Evolutionary conservation across 1,139 yeast genomes (phyloP).

Genomic region (Saccharomyces hybrid): DNA sequence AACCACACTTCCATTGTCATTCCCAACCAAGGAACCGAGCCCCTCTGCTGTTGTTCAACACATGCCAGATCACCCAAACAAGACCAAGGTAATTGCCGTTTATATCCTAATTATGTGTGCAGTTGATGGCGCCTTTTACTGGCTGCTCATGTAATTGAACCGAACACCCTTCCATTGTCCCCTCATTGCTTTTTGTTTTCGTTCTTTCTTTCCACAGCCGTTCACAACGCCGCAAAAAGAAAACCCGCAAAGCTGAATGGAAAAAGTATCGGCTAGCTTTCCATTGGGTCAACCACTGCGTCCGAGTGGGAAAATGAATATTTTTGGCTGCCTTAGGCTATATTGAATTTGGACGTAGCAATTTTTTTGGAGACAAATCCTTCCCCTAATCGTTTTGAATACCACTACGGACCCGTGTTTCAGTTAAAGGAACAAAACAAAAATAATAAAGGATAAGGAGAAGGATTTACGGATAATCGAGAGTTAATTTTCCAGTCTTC

Average conservation of each 20-base stretch:
- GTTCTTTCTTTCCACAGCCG: not conserved
- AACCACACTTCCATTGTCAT: not conserved
- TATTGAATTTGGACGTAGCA: not conserved
- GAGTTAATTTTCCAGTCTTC: not conserved
- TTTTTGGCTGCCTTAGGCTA: not conserved
- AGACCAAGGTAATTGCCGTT: conserved; percentile 9
- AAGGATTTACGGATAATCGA: not conserved
- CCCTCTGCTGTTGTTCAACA: not conserved
- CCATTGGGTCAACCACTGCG: not conserved
- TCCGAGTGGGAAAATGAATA: not conserved
- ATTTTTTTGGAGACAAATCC: not conserved
- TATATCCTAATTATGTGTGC: conserved; percentile 13
- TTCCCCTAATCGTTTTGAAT: not conserved
- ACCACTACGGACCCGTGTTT: not conserved
- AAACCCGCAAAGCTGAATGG: not conserved
- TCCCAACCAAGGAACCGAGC: not conserved
- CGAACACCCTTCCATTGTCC: not conserved
- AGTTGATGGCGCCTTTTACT: conserved; percentile 9
- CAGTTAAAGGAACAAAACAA: not conserved
- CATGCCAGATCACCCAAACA: not conserved
- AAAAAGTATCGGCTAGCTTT: conserved; percentile 1
- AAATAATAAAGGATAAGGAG: not conserved
- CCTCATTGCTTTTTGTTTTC: not conserved
- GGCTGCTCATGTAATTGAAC: conserved; percentile 6
- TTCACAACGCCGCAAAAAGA: conserved; percentile 4